Evolutionary conservation across 1,284 basidiomycete genomes (phyloP).

Genomic region (Ganoderma resinaceum): DNA sequence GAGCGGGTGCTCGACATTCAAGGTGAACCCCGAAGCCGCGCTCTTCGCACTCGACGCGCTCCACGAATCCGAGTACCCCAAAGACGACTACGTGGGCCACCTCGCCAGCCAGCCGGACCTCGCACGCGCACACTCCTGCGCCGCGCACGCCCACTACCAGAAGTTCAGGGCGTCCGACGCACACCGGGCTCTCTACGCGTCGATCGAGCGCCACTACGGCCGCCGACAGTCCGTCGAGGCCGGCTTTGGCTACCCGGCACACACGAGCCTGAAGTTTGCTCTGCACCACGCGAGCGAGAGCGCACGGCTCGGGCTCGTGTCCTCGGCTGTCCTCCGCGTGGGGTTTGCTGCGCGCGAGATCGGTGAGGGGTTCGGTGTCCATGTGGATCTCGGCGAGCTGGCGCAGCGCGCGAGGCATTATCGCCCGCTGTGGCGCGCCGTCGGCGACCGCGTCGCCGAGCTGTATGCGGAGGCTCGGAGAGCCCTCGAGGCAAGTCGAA

Average conservation of each 20-base stretch:
- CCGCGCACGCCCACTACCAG: conserved; percentile 15
- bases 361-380: conserved; percentile 12
- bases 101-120: background rate
- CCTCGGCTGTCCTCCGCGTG: conserved; percentile 11
- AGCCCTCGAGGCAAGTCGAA: background rate
- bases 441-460: conserved; percentile 9
- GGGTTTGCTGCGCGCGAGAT: conserved; percentile 14
- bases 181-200: background rate
- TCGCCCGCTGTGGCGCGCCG: conserved; percentile 19
- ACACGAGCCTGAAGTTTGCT: conserved; percentile 12
- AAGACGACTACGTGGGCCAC: conserved; percentile 9
- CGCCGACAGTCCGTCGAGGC: conserved; percentile 8
- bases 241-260: conserved; percentile 13
- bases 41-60: conserved; percentile 20
- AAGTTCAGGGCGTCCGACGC: conserved; percentile 15
- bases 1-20: conserved; percentile 18
- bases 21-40: conserved; percentile 15
- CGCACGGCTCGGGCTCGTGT: conserved; percentile 19
- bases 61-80: conserved; percentile 11
- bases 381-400: conserved; percentile 12
- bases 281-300: conserved; percentile 22
- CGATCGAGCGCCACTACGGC: conserved; percentile 13
- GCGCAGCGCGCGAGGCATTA: conserved; percentile 4
- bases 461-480: conserved; percentile 15
- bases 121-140: conserved; percentile 23